A percentile compares a stretch with the other conserved stretches of the same genome.
Conservation (phyloP, 441 rosid species). For the Biscutella laevigata region DNA sequence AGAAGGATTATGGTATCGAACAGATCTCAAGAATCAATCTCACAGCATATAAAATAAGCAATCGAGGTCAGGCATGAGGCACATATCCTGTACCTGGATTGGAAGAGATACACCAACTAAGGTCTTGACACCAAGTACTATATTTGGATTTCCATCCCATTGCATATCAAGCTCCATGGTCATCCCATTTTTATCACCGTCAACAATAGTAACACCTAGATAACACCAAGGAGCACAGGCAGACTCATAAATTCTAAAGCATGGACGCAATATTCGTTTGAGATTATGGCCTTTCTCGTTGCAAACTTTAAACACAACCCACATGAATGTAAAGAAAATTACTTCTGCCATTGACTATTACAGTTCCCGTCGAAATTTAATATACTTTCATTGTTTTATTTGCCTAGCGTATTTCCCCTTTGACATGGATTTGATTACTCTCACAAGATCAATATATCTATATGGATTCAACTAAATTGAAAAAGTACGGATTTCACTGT, state of each 20-base stretch:
- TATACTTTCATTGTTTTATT: neutral
- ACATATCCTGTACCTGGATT: conserved; percentile 41
- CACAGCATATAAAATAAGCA: neutral
- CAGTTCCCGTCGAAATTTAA: neutral
- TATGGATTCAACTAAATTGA: neutral
- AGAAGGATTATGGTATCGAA: neutral
- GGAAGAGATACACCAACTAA: conserved; percentile 60
- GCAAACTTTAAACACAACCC: neutral
- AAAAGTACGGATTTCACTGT: neutral
- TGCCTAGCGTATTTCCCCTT: neutral
- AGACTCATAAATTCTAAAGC: conserved; percentile 10
- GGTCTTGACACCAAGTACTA: conserved; percentile 58
- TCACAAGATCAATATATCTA: neutral
- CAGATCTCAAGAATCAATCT: conserved; percentile 3
- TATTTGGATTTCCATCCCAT: conserved; percentile 70
- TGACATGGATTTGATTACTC: too few relatives aligned
- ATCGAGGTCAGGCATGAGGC: neutral
- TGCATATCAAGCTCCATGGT: conserved; percentile 70
- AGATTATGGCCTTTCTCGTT: neutral
- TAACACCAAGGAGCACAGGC: conserved; percentile 11
- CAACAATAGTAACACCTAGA: conserved; percentile 50
- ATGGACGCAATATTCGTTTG: neutral
- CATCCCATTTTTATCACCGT: conserved; percentile 39
- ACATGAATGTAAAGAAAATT: neutral
- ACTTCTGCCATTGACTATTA: neutral